A percentile compares a stretch with the other conserved stretches of the same genome.
Conservation (phyloP, 352 stramenopile species). For the Pythium grandisporangium region DNA sequence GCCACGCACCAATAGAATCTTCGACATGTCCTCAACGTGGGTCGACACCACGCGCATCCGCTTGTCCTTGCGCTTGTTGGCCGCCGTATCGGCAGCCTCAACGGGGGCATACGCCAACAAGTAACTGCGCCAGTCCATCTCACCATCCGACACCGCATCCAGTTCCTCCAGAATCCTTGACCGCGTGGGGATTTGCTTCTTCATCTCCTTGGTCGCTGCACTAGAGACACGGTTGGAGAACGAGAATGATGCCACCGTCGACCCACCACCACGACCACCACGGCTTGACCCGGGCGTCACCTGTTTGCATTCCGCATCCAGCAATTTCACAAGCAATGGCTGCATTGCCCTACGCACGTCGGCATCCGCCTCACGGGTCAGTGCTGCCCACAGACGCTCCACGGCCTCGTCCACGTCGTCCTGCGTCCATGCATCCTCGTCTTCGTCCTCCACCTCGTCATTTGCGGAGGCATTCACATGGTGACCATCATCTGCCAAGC, state of each 20-base stretch:
- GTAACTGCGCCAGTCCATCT: slow-evolving; percentile 22
- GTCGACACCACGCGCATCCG: slow-evolving; percentile 5
- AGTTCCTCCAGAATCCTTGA: slow-evolving; percentile 13
- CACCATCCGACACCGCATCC: slow-evolving; percentile 3
- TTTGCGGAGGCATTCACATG: slow-evolving; percentile 14
- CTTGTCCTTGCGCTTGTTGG: slow-evolving; percentile 15
- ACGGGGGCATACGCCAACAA: slow-evolving; percentile 27
- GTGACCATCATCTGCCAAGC: slow-evolving; percentile 1
- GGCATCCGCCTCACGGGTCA: slow-evolving; percentile 23
- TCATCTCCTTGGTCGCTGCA: slow-evolving; percentile 47
- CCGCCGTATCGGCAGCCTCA: slow-evolving; percentile 1
- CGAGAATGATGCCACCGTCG: slow-evolving; percentile 21
- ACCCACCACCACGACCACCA: slow-evolving; percentile 23
- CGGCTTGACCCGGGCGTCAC: slow-evolving; percentile 27
- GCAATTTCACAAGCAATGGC: slow-evolving; percentile 21
- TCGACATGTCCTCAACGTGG: slow-evolving; percentile 15
- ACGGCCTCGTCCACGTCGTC: slow-evolving; percentile 38
- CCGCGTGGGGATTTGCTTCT: slow-evolving; percentile 25
- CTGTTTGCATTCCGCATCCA: slow-evolving; percentile 26
- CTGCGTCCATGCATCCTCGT: slow-evolving; percentile 13
- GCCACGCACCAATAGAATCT: not conserved
- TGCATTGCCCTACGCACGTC: slow-evolving; percentile 29
- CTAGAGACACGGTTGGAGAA: slow-evolving; percentile 27
- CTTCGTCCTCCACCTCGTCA: slow-evolving; percentile 23
- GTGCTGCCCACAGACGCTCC: slow-evolving; percentile 24